Base-by-base conservation (phyloP, 116 monocot genomes). In the Dioscorea cayenensis region DNA sequence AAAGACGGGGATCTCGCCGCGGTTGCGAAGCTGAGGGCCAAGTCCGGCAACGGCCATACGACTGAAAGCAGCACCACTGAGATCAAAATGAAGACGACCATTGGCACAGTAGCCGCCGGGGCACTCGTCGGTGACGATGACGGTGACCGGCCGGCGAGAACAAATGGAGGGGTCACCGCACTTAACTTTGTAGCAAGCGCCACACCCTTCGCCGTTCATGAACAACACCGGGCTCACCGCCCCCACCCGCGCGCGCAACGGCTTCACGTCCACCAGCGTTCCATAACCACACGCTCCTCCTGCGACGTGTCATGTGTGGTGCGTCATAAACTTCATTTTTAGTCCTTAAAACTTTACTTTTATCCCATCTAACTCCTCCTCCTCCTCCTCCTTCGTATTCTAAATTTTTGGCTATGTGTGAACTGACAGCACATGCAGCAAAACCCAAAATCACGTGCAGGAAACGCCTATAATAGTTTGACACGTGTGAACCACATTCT, bases 231-330 rank as follows among this genome's bases (percentile, higher is more conserved):
- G 89, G 68, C 92, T 95, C 85, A 92, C 95, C 28, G 95, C 95
- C 14, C 95, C 92, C 36, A 95, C 95, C 51, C 95, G 70, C 27
- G 92, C 81, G 71, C 60, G 77, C 70, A 85, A 28, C 52, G 95
- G 95, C 63, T 73, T 65, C 71, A 95, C 95, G 79, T 95, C 92
- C 77, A 95, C 95, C 75, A 95, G 78, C 28, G 92, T 72, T 52
- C 95, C 95, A 79, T 95, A 95, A 19, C 95, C 95, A 72, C 95
- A 95, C 11, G 95, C 95, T 4, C 95, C 95, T 9, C 95, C 92
- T 95, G 77, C 37, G 63, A n/a, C n/a, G n/a, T n/a, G n/a, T n/a
- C n/a, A n/a, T n/a, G n/a, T n/a, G n/a, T n/a, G n/a, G 6, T 20
- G 37, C 4, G 18, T 28, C 22, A 9, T 49, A 1, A 64, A 64